A percentile compares a stretch with the other conserved stretches of the same genome.
Conservation (phyloP, 2,329 filamentous ascomycete species). For the Rhynchosporium secalis region DNA sequence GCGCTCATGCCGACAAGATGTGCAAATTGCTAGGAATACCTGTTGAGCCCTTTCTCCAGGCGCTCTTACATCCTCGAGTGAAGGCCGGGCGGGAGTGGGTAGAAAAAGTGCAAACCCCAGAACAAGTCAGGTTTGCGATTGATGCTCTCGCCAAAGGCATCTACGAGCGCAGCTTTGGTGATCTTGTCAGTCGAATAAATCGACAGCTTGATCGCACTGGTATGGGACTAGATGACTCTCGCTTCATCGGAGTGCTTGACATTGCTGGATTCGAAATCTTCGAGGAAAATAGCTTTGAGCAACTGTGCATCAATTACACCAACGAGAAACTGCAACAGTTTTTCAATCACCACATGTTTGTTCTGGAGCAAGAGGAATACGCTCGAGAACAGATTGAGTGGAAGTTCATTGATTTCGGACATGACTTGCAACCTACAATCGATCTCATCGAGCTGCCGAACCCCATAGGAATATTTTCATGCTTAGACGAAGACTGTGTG, state of each 20-base stretch:
- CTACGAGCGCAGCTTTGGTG: conserved; percentile 93
- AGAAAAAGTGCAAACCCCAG: conserved; percentile 95
- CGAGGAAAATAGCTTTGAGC: conserved; percentile 96
- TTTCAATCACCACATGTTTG: conserved; percentile 99
- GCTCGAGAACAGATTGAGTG: conserved; percentile 97
- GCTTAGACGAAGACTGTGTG: conserved; percentile 94
- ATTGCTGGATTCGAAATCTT: conserved; percentile 99
- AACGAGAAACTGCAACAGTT: conserved; percentile 99
- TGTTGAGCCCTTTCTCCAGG: conserved; percentile 81
- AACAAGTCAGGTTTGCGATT: conserved; percentile 86
- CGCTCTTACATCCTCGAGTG: conserved; percentile 86
- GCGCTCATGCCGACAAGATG: conserved; percentile 73
- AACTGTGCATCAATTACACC: conserved; percentile 99
- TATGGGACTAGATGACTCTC: conserved; percentile 79
- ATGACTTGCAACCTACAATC: conserved; percentile 94
- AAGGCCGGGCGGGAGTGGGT: conserved; percentile 98
- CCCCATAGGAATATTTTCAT: conserved; percentile 98
- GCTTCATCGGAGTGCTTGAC: conserved; percentile 97
- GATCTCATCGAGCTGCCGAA: conserved; percentile 95
- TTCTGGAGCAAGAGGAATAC: conserved; percentile 97
- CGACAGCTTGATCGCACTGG: conserved; percentile 84
- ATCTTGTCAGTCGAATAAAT: conserved; percentile 90
- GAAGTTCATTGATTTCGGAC: conserved; percentile 99
- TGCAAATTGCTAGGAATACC: conserved; percentile 84
- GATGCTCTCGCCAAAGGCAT: conserved; percentile 96